Evolutionary conservation across 177 flowering plant genomes (phyloP).

Genomic region (Vitis hybrid): DNA sequence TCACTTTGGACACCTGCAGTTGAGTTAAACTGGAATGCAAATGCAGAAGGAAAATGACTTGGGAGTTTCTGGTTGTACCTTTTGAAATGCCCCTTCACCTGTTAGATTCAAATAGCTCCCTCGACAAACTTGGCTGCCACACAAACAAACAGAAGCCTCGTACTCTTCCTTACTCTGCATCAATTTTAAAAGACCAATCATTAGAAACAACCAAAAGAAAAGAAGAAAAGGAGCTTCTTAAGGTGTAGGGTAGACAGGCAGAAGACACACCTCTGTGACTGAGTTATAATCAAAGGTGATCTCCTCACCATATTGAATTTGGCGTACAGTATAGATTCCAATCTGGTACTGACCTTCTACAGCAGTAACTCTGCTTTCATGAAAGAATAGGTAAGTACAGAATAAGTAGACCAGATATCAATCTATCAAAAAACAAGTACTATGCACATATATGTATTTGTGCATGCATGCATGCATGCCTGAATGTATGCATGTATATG

Average conservation of each 20-base stretch:
- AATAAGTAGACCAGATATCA: neutral
- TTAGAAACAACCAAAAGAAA: slow-evolving; percentile 3
- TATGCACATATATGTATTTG: no score
- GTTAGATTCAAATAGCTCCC: slow-evolving; percentile 97
- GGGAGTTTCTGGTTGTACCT: slow-evolving; percentile 40
- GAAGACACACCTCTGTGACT: slow-evolving; percentile 85
- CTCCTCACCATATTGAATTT: slow-evolving; percentile 88
- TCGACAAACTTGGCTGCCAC: slow-evolving; percentile 97
- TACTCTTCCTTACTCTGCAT: slow-evolving; percentile 96
- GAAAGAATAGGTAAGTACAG: slow-evolving; percentile 11
- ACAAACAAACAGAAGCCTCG: slow-evolving; percentile 96
- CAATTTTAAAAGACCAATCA: slow-evolving; percentile 9
- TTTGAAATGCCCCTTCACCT: slow-evolving; percentile 94
- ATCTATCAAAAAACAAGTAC: neutral
- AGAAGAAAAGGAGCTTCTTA: neutral
- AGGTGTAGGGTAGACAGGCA: slow-evolving; percentile 6
- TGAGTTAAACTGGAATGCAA: neutral
- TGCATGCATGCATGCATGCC: no score
- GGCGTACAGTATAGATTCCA: slow-evolving; percentile 83
- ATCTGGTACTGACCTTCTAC: slow-evolving; percentile 98
- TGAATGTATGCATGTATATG: no score
- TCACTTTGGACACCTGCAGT: neutral
- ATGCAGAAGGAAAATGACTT: slow-evolving; percentile 5
- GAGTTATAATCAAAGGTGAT: slow-evolving; percentile 98
- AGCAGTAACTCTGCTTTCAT: slow-evolving; percentile 88